phyloP scores from a whole-genome alignment of 2,329 filamentous ascomycete genomes.

The Alternaria angustiovoidea region DNA sequence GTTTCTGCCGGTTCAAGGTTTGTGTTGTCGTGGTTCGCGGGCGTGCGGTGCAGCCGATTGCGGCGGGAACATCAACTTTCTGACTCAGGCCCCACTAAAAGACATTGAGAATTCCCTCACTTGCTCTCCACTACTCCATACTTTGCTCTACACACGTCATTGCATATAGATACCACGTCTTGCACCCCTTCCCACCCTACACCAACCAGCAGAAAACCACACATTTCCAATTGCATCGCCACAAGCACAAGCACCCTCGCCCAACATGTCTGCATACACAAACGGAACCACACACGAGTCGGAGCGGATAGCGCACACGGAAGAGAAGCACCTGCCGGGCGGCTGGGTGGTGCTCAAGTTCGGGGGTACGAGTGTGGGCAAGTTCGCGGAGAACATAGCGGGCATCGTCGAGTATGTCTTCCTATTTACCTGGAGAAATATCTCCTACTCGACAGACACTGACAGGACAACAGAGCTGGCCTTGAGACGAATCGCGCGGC shows the following conservation, averaged over 20 bases:
- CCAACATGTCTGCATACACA: slow-evolving; percentile 36
- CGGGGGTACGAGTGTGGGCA: slow-evolving; percentile 93
- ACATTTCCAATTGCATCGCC: not conserved
- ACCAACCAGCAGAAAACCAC: not conserved
- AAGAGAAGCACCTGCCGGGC: slow-evolving; percentile 59
- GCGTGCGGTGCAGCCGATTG: slow-evolving; percentile 16
- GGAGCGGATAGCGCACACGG: slow-evolving; percentile 51
- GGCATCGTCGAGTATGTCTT: slow-evolving; percentile 67
- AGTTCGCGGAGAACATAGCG: slow-evolving; percentile 74
- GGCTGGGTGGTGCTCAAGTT: slow-evolving; percentile 94
- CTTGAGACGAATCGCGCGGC: slow-evolving; percentile 77
- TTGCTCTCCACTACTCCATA: slow-evolving; percentile 12
- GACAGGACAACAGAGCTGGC: slow-evolving; percentile 59
- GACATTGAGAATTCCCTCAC: slow-evolving; percentile 15
- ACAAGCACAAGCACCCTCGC: slow-evolving; percentile 1
- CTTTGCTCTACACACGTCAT: slow-evolving; percentile 15
- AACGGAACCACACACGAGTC: slow-evolving; percentile 47
- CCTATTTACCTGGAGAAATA: too few species aligned
- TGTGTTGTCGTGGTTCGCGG: slow-evolving; percentile 6
- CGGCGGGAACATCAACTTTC: slow-evolving; percentile 13
- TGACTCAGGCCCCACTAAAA: slow-evolving; percentile 28
- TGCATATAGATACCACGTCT: not conserved
- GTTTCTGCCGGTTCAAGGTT: not conserved
- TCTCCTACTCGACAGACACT: slow-evolving; percentile 4
- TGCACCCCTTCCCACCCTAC: not conserved